These are phyloP conservation scores for Arctium minus DNA, from an alignment of 129 eudicot species.

Conservation along the genomic window DNA sequence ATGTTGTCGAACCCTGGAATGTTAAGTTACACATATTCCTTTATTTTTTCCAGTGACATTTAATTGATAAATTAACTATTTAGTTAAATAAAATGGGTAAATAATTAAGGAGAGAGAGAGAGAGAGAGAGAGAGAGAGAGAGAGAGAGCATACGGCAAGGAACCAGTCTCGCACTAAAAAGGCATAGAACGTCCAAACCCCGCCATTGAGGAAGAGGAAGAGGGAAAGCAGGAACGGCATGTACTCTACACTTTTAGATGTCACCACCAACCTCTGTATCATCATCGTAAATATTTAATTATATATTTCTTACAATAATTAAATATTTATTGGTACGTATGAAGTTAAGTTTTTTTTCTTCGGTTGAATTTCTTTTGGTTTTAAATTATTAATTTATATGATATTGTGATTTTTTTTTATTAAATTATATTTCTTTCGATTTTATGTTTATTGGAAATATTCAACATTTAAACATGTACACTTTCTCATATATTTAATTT, in stretches of 20 bases:
- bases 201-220: conserved; percentile 60
- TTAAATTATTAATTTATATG: no score
- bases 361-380: no score
- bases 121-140: background rate
- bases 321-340: no score
- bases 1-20: background rate
- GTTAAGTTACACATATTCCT: no score
- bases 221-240: conserved; percentile 72
- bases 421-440: no score
- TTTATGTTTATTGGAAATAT: no score
- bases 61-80: background rate
- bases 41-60: no score
- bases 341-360: no score
- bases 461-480: no score
- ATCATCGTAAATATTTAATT: background rate
- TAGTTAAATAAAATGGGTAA: no score
- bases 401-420: no score
- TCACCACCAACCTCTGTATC: conserved; percentile 56
- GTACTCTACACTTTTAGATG: conserved; percentile 64
- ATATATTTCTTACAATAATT: background rate
- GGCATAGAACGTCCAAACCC: conserved; percentile 73
- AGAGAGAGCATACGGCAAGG: conserved; percentile 38
- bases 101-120: background rate
- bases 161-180: conserved; percentile 52
- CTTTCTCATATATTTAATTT: no score